Evolutionary conservation across 805 yeast genomes (phyloP).

Genomic region (Yarrowia osloensis): DNA sequence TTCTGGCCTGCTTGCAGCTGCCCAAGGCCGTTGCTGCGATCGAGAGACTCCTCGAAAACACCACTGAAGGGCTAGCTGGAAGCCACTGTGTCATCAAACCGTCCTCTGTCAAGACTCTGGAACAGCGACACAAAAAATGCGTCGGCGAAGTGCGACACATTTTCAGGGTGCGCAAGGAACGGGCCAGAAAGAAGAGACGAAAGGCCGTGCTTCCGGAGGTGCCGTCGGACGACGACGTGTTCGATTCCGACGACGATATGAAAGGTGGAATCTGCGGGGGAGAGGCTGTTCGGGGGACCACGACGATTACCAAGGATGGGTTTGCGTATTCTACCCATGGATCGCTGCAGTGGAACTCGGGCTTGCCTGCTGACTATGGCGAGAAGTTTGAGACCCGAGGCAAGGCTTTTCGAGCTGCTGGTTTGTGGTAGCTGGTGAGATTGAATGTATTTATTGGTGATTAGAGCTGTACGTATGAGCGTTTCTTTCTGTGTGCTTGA

Average conservation of each 20-base stretch:
- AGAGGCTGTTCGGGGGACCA: slow-evolving; percentile 13
- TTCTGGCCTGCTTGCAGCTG: background rate
- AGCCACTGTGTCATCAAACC: background rate
- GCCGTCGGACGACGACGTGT: slow-evolving; percentile 2
- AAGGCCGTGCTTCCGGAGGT: background rate
- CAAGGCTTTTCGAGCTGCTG: slow-evolving; percentile 7
- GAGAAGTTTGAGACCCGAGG: slow-evolving; percentile 16
- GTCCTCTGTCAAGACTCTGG: background rate
- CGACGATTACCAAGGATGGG: slow-evolving; percentile 22
- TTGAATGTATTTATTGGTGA: too few species aligned
- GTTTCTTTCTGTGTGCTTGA: too few species aligned
- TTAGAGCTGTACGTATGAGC: too few species aligned
- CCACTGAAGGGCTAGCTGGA: slow-evolving; percentile 2
- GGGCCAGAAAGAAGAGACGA: slow-evolving; percentile 8
- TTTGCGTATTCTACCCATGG: slow-evolving; percentile 20
- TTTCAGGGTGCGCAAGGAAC: background rate
- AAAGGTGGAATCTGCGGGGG: slow-evolving; percentile 23
- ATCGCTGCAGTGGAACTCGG: slow-evolving; percentile 1
- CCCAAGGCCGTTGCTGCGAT: slow-evolving; percentile 6
- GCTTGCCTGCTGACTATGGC: slow-evolving; percentile 13
- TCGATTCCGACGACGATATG: slow-evolving; percentile 26
- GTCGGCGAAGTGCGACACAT: slow-evolving; percentile 2
- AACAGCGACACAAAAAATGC: slow-evolving; percentile 13
- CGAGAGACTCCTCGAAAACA: background rate
- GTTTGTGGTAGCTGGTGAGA: background rate